Conservation (phyloP, 2,329 filamentous ascomycete species). For the Diaporthe longicolla region DNA sequence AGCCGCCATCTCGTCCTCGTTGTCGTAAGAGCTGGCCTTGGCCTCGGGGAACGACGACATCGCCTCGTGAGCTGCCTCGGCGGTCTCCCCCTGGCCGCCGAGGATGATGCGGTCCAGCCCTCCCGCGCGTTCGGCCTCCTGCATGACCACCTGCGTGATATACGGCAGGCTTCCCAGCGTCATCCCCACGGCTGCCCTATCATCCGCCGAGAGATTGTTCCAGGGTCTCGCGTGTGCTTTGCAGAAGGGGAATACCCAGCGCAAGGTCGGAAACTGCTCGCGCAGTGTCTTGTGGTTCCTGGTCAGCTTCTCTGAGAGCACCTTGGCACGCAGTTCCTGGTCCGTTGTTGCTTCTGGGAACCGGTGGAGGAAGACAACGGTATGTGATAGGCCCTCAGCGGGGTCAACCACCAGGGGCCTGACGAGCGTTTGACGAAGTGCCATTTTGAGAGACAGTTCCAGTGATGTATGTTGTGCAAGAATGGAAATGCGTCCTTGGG, state of each 20-base stretch:
- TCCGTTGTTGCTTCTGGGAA: constrained; percentile 40
- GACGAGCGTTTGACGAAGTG: constrained; percentile 35
- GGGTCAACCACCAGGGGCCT: constrained; percentile 42
- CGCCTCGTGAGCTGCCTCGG: constrained; percentile 44
- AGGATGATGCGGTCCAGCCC: constrained; percentile 44
- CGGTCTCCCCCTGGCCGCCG: constrained; percentile 45
- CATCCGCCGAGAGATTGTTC: constrained; percentile 36
- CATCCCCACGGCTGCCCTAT: constrained; percentile 36
- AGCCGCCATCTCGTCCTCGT: background rate
- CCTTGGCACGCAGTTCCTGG: constrained; percentile 40
- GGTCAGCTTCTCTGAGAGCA: constrained; percentile 42
- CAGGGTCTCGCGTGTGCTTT: constrained; percentile 42
- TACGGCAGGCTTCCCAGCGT: constrained; percentile 39
- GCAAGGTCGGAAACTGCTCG: constrained; percentile 42
- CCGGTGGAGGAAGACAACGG: constrained; percentile 45
- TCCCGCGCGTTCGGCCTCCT: constrained; percentile 40
- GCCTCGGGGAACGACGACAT: constrained; percentile 42
- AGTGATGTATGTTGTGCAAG: background rate
- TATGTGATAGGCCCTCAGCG: constrained; percentile 42
- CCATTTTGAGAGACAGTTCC: constrained; percentile 24
- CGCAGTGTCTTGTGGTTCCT: constrained; percentile 41
- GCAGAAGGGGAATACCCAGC: constrained; percentile 44
- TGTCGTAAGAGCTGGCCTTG: background rate
- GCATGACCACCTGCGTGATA: constrained; percentile 44
- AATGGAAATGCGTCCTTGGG: background rate